Conservation (phyloP, 2,329 filamentous ascomycete species). For the Fusarium cicatricum region DNA sequence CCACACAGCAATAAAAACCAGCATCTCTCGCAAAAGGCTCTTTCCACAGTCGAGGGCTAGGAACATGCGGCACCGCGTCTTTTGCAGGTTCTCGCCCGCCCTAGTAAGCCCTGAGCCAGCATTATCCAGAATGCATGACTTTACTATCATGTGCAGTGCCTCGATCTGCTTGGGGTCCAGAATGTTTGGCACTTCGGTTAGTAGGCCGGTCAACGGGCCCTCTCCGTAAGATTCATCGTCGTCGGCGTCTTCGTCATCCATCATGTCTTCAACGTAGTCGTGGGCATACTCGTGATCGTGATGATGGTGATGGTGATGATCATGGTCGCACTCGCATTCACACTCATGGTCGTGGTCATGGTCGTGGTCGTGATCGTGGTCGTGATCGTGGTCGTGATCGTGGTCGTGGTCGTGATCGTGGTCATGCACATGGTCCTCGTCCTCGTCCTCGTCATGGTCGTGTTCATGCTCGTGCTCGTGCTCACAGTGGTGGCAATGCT, state of each 20-base stretch:
- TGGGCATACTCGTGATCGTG: conserved; percentile 51
- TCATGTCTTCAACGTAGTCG: conserved; percentile 62
- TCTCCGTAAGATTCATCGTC: conserved; percentile 84
- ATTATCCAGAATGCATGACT: conserved; percentile 91
- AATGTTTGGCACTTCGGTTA: conserved; percentile 95
- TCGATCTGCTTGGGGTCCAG: conserved; percentile 95
- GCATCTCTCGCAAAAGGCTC: conserved; percentile 85
- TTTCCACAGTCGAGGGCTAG: conserved; percentile 89
- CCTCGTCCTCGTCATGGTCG: conserved; percentile 44
- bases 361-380: conserved; percentile 31
- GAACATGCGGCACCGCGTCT: conserved; percentile 87
- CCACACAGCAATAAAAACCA: conserved; percentile 98
- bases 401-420: conserved; percentile 40
- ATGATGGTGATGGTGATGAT: conserved; percentile 45
- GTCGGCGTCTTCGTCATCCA: conserved; percentile 73
- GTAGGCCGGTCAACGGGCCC: conserved; percentile 80
- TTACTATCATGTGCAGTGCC: conserved; percentile 95
- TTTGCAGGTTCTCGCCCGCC: conserved; percentile 84
- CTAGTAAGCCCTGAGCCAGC: conserved; percentile 72
- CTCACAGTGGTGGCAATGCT: conserved; percentile 48
- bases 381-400: conserved; percentile 32
- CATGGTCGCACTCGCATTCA: conserved; percentile 35
- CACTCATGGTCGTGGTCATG: conserved; percentile 38
- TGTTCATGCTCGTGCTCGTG: conserved; percentile 36
- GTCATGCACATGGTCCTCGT: conserved; percentile 49